These are phyloP conservation scores for Paramecium pentaurelia DNA, from an alignment of 73 alveolate genomes.

Conservation along the genomic window DNA sequence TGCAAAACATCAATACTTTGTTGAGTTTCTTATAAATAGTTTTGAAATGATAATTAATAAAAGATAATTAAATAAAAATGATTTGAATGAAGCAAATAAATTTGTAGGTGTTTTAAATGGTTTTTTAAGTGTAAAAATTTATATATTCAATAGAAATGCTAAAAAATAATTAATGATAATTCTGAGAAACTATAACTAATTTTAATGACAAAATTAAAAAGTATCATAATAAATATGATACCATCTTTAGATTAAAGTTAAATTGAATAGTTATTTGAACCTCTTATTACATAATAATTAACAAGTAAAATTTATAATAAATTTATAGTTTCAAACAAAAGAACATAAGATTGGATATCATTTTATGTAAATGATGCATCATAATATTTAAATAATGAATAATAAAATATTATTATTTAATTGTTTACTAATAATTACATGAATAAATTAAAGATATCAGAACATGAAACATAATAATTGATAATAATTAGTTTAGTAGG, in stretches of 20 bases:
- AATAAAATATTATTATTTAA: not conserved
- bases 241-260: not conserved
- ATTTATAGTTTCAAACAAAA: not conserved
- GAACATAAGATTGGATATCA: not conserved
- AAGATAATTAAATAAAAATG: not conserved
- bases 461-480: not conserved
- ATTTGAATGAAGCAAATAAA: not conserved
- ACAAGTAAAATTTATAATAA: not conserved
- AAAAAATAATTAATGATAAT: not conserved
- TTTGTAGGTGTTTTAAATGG: not conserved
- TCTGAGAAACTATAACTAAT: not conserved
- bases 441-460: not conserved
- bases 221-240: not conserved
- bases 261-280: not conserved
- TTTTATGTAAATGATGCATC: not conserved
- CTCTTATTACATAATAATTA: not conserved
- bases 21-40: not conserved
- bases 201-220: not conserved
- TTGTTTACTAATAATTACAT: not conserved
- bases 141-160: not conserved
- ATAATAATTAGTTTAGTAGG: not conserved
- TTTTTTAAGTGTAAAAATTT: not conserved
- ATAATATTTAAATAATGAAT: not conserved
- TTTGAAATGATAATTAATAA: not conserved
- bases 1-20: not conserved